Percentiles rank a stretch among this genome's conserved stretches.
These are phyloP conservation scores for Ascosphaera pollenicola DNA, from an alignment of 2,329 filamentous ascomycete genomes.

Conservation along the genomic window DNA sequence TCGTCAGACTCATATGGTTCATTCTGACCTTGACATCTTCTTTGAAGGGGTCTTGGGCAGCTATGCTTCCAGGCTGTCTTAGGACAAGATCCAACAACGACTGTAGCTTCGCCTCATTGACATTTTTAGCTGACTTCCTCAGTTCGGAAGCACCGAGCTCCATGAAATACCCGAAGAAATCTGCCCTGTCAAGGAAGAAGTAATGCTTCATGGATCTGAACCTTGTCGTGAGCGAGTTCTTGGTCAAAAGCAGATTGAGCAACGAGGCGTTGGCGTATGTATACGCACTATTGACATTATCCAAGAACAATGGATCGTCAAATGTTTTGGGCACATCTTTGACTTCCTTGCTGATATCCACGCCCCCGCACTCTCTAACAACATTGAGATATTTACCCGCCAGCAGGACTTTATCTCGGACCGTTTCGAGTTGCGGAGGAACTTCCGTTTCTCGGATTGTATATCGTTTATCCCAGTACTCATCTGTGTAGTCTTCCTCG, in stretches of 20 bases:
- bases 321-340: constrained; percentile 79
- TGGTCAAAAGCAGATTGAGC: constrained; percentile 73
- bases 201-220: constrained; percentile 91
- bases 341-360: constrained; percentile 76
- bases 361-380: constrained; percentile 86
- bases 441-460: constrained; percentile 82
- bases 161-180: constrained; percentile 96
- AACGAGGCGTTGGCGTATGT: constrained; percentile 88
- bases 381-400: constrained; percentile 98
- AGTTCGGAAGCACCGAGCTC: constrained; percentile 79
- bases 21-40: constrained; percentile 96
- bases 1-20: constrained; percentile 83
- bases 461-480: constrained; percentile 97
- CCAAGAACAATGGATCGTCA: constrained; percentile 74
- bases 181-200: constrained; percentile 93
- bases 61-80: constrained; percentile 86
- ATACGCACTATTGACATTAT: constrained; percentile 91
- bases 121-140: constrained; percentile 65
- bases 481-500: constrained; percentile 93
- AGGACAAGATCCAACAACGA: constrained; percentile 88
- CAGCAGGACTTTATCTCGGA: constrained; percentile 84
- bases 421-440: constrained; percentile 70
- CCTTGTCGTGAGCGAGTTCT: constrained; percentile 70
- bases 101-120: constrained; percentile 86
- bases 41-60: constrained; percentile 88